Evolutionary conservation across 805 yeast genomes (phyloP), one percentile per base, ranked within the genome.

Genomic region (Saturnispora kantuleensis): DNA sequence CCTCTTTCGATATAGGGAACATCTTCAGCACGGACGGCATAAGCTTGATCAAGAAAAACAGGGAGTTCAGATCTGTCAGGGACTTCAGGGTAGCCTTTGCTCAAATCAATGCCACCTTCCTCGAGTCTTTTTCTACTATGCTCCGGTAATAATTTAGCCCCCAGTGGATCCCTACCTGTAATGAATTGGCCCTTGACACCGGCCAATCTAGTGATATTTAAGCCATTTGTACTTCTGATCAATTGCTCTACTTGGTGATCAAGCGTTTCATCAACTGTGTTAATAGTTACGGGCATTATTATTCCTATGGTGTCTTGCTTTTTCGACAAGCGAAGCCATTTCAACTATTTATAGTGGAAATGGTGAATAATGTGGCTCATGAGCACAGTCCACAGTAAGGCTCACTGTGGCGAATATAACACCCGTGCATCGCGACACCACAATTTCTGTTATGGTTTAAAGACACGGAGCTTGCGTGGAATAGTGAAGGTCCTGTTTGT

Each of bases 31-130:
- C 70, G 62, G 36, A 65, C 61, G 8, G 54, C 62, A 32, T 45
- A 47, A 7, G 70, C 71, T 39, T 69, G 71, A 46, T 69, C 73
- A n/a, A 69, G 49, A 51, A 54, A 69, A 34, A 57, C 50, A 4
- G 72, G 71, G 30, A 67, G 56, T 33, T 59, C 50, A 2, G 50
- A 46, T 40, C 49, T 49, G 10, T 50, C 49, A 6, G 72, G 70
- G 44, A 64, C 52, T 17, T 54, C 58, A 15, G 72, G 71, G 50
- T 68, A 68, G 18, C 72, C 72, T 26, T 55, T 30, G 5, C 63
- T 50, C 10, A 65, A 31, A 45, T 67, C 70, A 47, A 68, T 55
- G 5, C 65, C 65, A 44, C 52, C 59, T 41, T 60, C 60, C 21
- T 58, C 67, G 21, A 62, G 59, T 51, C 72, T 59, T 21, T 52